phyloP scores from a whole-genome alignment of 2,329 filamentous ascomycete genomes.

The Madurella mycetomatis region DNA sequence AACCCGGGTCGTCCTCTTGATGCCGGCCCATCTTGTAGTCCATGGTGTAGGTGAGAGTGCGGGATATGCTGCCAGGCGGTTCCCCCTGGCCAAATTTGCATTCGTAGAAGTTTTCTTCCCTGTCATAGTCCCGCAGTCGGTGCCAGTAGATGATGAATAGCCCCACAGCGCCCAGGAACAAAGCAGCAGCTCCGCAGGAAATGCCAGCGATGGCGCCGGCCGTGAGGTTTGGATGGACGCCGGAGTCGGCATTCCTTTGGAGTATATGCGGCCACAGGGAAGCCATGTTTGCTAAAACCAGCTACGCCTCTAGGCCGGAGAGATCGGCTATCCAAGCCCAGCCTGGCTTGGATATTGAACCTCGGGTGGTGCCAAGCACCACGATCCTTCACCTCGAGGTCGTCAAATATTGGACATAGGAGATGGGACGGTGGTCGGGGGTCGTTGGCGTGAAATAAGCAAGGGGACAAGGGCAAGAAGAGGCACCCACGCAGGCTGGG shows the following conservation, averaged over 20 bases:
- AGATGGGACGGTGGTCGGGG: slow-evolving; percentile 1
- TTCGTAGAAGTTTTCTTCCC: slow-evolving; percentile 26
- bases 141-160: slow-evolving; percentile 48
- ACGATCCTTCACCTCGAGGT: slow-evolving; percentile 9
- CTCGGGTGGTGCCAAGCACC: slow-evolving; percentile 11
- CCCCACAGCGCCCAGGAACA: slow-evolving; percentile 38
- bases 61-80: slow-evolving; percentile 4
- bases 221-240: slow-evolving; percentile 32
- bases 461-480: slow-evolving; percentile 35
- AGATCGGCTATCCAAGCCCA: slow-evolving; percentile 5
- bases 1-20: slow-evolving; percentile 11
- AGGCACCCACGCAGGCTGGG: slow-evolving; percentile 28
- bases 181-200: slow-evolving; percentile 41
- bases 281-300: slow-evolving; percentile 32
- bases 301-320: background rate
- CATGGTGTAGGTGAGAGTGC: slow-evolving; percentile 27
- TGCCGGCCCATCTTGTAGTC: slow-evolving; percentile 30
- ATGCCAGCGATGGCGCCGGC: slow-evolving; percentile 52
- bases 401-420: slow-evolving; percentile 12
- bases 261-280: slow-evolving; percentile 25
- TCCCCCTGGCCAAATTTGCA: slow-evolving; percentile 16
- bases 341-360: slow-evolving; percentile 5
- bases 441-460: slow-evolving; percentile 25
- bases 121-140: slow-evolving; percentile 35
- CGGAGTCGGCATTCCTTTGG: slow-evolving; percentile 19